phyloP scores from a whole-genome alignment of 768 basidiomycete species.

The Kwoniella dendrophila region DNA sequence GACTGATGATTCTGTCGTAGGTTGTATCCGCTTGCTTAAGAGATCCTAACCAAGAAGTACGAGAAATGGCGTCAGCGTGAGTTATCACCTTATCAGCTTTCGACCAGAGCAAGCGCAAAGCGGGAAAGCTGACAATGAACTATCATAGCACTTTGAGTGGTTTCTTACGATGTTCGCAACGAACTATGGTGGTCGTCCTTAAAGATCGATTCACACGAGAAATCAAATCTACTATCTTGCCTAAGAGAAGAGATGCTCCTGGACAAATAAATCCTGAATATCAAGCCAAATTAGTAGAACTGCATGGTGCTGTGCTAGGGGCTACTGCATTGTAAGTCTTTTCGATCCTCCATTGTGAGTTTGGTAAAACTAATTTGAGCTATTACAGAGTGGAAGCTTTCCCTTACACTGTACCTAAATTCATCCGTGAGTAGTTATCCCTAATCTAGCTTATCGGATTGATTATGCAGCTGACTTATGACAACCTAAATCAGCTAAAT shows the following conservation, averaged over 20 bases:
- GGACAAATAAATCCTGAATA: conserved; percentile 66
- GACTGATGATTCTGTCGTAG: conserved; percentile 53
- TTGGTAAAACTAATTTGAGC: neutral
- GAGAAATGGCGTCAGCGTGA: conserved; percentile 80
- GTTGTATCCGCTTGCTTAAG: conserved; percentile 78
- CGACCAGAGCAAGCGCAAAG: neutral
- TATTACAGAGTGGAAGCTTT: conserved; percentile 72
- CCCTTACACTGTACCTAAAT: conserved; percentile 92
- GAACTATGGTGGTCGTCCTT: conserved; percentile 78
- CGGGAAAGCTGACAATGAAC: conserved; percentile 36
- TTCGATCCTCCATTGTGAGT: neutral
- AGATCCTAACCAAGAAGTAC: conserved; percentile 90
- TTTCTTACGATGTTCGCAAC: conserved; percentile 85
- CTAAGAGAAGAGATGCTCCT: conserved; percentile 62
- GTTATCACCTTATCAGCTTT: conserved; percentile 10
- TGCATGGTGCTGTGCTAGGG: conserved; percentile 92
- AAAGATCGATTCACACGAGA: conserved; percentile 84
- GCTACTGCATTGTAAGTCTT: conserved; percentile 70
- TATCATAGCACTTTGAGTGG: conserved; percentile 67
- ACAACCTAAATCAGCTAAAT: conserved; percentile 60
- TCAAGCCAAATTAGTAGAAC: conserved; percentile 68
- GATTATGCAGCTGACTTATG: conserved; percentile 3
- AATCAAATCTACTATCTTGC: conserved; percentile 67
- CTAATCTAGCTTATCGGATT: neutral
- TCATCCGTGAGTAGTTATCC: conserved; percentile 63